Base-by-base conservation (phyloP, 805 yeast species). In the Kodamaea sagamina region DNA sequence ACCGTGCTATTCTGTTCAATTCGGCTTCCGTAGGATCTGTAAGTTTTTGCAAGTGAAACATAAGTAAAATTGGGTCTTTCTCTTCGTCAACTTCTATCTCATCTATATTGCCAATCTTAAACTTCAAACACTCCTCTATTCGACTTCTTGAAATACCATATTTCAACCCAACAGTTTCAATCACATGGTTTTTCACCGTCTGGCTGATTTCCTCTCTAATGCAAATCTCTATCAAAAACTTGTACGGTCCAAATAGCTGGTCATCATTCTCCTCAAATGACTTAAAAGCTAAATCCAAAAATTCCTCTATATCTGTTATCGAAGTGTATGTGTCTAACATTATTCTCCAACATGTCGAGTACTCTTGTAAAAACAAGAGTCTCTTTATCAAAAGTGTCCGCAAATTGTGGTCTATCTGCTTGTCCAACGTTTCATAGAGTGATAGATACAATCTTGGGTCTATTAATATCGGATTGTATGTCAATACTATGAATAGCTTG, bases 301-400 rank as follows among this genome's bases (percentile, higher is more conserved):
- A 50, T 11, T 68, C 73, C 43, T 70, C 74, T 16, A 69, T 49
- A 39, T 69, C 75, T 13, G 55, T 55, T 12, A 71, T 52, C 12
- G 67, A 55, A 15, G 61, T 51, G 8, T 58, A 51, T 10, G 59
- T 58, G 21, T 53, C 55, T 2, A 64, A 31, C 26, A 59, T 51
- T 9, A 62, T 42, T 7, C 47, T 44, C 74, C 74, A 71, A 37
- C 65, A 55, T 10, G 48, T 50, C 6, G 44, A 49, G 56, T 58
- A 70, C 29, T 52, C 52, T 35, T 57, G 54, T 49, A 68, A 71
- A 39, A 52, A 65, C n/a, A 62, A 44, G 17, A 71, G 50, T 19
- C 65, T 41, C 22, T 54, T 49, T n/a, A 65, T 45, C 5, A 65
- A 44, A 18, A 64, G 49, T n/a, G 46, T 44, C 38, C 54, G 51